Evolutionary conservation across 2,329 filamentous ascomycete genomes (phyloP), one percentile per base, ranked within the genome.

Genomic region (Aspergillus sclerotialis): DNA sequence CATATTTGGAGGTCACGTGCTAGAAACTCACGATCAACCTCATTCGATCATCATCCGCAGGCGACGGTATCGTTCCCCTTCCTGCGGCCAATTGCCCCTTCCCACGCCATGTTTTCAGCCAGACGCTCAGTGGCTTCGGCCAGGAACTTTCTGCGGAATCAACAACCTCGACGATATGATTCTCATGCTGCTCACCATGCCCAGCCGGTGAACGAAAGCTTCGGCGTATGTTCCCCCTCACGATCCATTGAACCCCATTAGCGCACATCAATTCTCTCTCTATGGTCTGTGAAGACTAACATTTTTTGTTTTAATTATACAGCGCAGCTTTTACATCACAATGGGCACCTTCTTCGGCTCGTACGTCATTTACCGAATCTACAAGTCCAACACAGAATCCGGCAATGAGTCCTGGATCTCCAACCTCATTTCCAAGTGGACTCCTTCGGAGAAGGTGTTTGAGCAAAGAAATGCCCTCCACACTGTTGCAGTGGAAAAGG

Each of bases 401-500:
- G 57, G 49, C 43, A 51, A 55, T 17, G 49, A 58, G 35, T 66
- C 65, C 27, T 61, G 52, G 48, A 54, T 69, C 33, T 60, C 64
- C 38, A 43, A 50, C 45, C 45, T 76, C 50, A 76, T 82, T 51
- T 60, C 70, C 44, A 69, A 69, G 45, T 80, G 73, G 56, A 67
- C 68, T 23, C 60, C 70, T 14, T 69, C 68, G 38, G 65, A 75
- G 48, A 68, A 74, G 39, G 54, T 63, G 27, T 76, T 69, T 59
- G 70, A 70, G 35, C 62, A 68, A 46, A 67, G 70, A 47, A 82
- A 81, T 52, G 69, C 72, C 35, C 52, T 80, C 33, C 78, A 80
- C 58, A 75, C 73, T 8, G 64, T 67, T 38, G 70, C 74, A 44
- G 61, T 81, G 43, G 76, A 82, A 64, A 73, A 76, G 60, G 79